Conservation (phyloP, 1,284 basidiomycete species). For the Leccinum subfulvum region DNA sequence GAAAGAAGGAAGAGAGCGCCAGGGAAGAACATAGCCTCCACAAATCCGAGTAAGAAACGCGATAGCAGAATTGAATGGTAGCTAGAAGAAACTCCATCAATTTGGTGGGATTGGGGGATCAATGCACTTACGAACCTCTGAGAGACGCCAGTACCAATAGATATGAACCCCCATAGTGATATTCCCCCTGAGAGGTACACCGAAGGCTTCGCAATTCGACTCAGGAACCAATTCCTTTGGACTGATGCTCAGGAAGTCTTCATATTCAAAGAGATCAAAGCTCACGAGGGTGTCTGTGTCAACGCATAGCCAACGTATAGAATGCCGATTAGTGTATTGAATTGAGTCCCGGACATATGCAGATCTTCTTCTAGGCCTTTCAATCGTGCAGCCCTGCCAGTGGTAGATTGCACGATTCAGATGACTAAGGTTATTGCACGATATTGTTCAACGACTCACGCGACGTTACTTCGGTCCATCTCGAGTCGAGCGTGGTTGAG, state of each 20-base stretch:
- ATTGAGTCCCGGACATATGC: constrained; percentile 59
- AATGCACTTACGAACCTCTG: constrained; percentile 7
- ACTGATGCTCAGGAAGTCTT: background rate
- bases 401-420: background rate
- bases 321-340: constrained; percentile 69
- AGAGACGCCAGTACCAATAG: constrained; percentile 17
- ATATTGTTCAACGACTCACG: constrained; percentile 35
- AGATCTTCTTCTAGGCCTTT: constrained; percentile 73
- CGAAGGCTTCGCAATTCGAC: constrained; percentile 69
- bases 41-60: constrained; percentile 69
- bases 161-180: constrained; percentile 58
- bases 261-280: background rate
- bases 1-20: constrained; percentile 49
- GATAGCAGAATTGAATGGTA: constrained; percentile 55
- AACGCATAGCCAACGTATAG: constrained; percentile 79
- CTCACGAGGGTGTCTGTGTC: constrained; percentile 76
- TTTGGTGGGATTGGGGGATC: background rate
- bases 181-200: constrained; percentile 73
- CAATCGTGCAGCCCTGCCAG: constrained; percentile 57
- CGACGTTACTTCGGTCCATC: constrained; percentile 68
- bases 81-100: background rate
- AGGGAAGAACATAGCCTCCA: constrained; percentile 75
- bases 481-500: constrained; percentile 24
- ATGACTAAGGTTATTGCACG: background rate
- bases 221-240: constrained; percentile 68